Conservation (phyloP, 306 rosid species). For the Corylus americana region DNA sequence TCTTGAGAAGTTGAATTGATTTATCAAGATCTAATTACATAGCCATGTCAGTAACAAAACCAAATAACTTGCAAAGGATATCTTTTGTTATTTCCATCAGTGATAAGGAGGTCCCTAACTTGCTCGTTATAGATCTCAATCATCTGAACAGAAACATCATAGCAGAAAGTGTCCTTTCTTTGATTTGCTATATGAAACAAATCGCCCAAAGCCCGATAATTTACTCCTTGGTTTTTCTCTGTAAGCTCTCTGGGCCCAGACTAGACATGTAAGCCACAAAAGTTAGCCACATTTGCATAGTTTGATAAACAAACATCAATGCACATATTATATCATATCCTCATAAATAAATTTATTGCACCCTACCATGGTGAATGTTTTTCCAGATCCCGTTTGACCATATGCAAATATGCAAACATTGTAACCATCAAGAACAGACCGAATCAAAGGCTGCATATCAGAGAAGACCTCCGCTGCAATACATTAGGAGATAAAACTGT, state of each 20-base stretch:
- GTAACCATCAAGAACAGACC: constrained; percentile 89
- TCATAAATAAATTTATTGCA: constrained; percentile 6
- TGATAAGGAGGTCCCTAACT: constrained; percentile 90
- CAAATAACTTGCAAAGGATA: constrained; percentile 63
- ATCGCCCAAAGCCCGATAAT: constrained; percentile 91
- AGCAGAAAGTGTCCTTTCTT: constrained; percentile 73
- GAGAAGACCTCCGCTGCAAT: constrained; percentile 78
- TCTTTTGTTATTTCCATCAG: constrained; percentile 88
- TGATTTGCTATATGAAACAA: constrained; percentile 76
- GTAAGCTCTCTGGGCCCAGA: constrained; percentile 89
- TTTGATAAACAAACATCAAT: not conserved
- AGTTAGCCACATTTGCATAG: constrained; percentile 18
- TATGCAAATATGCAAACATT: constrained; percentile 93
- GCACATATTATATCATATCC: not conserved
- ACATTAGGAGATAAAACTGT: constrained; percentile 2
- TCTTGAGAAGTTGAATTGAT: not conserved
- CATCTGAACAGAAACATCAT: constrained; percentile 92
- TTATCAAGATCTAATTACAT: not conserved
- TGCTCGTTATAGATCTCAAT: constrained; percentile 97
- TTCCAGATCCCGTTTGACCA: constrained; percentile 94
- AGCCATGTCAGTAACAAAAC: constrained; percentile 1
- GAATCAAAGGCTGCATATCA: constrained; percentile 86
- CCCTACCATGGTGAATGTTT: constrained; percentile 83
- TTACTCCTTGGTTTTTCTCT: constrained; percentile 89
- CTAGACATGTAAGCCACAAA: constrained; percentile 38